phyloP scores from a whole-genome alignment of 345 rosid genomes.

The Lepidium aucheri region DNA sequence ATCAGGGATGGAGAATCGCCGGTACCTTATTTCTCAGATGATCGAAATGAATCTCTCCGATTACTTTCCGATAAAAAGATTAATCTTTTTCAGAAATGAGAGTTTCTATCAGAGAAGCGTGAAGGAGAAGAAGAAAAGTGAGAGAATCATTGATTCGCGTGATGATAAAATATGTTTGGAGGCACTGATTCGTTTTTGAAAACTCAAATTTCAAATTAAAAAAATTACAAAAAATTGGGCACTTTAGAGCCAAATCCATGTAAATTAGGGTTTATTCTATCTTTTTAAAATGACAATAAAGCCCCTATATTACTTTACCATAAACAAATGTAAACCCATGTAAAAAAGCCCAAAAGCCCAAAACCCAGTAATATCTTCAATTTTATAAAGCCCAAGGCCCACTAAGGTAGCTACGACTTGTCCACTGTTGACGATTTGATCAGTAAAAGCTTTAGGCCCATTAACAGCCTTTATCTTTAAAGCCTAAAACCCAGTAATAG shows the following conservation, averaged over 20 bases:
- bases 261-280: constrained; percentile 18
- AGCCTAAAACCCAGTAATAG: too few relatives aligned
- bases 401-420: too few relatives aligned
- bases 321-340: background rate
- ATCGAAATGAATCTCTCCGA: background rate
- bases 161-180: background rate
- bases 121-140: constrained; percentile 10
- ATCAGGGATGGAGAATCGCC: background rate
- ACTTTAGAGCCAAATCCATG: background rate
- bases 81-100: too few relatives aligned
- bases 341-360: too few relatives aligned
- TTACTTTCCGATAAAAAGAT: background rate
- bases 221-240: background rate
- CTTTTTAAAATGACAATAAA: background rate
- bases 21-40: background rate
- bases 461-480: too few relatives aligned
- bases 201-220: constrained; percentile 9
- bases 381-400: too few relatives aligned
- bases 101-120: constrained; percentile 9
- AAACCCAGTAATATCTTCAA: too few relatives aligned
- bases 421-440: too few relatives aligned
- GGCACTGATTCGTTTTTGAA: constrained; percentile 9
- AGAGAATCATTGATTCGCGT: constrained; percentile 22
- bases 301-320: background rate
- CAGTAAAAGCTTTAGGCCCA: too few relatives aligned